Evolutionary conservation across 345 rosid species (phyloP), one percentile per base, ranked within the genome.

Genomic region (Erucastrum elatum): DNA sequence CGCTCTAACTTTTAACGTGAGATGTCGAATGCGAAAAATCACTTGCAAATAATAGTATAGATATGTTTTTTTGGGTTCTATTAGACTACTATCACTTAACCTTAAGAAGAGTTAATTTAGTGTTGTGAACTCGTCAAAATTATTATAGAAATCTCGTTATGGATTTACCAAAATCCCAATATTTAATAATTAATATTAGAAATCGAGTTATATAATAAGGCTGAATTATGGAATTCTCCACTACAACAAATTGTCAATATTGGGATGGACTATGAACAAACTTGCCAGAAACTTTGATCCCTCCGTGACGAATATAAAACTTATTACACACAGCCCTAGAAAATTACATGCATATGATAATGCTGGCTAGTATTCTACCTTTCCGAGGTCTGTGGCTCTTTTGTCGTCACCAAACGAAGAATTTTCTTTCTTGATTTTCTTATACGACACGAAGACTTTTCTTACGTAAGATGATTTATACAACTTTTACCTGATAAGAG

Each of bases 391-490:
- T 67, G 33, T 67, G 59, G 2, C 33, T 29, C 17, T 66, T 39
- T 66, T 58, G 67, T 67, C 46, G 34, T 76, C 55, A 62, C 56
- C 39, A 35, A 46, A 51, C 66, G 4, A n/a, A 30, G 37, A 62
- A 13, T 27, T 60, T 11, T 61, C 4, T 27, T 26, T 61, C 16
- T 27, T 25, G 29, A 26, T 64, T 25, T 4, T 0, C n/a, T 29
- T 61, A 21, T 21, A 29, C 65, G 17, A 63, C 41, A 30, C n/a
- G 6, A 69, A 21, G 69, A 31, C 56, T 70, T 70, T 56, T 34
- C 25, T 69, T 44, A 51, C 26, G 44, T 70, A 51, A 25, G n/a
- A 62, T 49, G 8, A 64, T 51, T 77, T 29, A 2, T 33, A 15
- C 25, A 41, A 68, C 33, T 15, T 8, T 44, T 60, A 29, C 60